Conservation (phyloP, 768 basidiomycete species). For the Amanita brunnescens region DNA sequence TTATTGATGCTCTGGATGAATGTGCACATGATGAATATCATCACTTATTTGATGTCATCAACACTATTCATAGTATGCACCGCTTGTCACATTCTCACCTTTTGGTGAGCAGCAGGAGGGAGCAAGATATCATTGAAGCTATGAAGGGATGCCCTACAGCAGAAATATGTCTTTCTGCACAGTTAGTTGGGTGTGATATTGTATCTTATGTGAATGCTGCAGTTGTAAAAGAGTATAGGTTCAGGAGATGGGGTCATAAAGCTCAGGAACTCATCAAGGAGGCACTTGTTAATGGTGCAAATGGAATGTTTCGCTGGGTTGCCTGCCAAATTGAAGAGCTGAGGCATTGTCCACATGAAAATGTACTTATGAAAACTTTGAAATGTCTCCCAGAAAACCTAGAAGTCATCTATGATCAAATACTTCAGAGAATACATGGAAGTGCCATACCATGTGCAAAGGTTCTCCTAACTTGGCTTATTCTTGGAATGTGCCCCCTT, state of each 20-base stretch:
- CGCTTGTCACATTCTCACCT: not conserved
- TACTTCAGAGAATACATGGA: not conserved
- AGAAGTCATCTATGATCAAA: constrained; percentile 1
- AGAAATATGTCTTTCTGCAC: not conserved
- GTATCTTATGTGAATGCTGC: not conserved
- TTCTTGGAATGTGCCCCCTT: not conserved
- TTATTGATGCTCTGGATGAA: constrained; percentile 7
- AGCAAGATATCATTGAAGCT: not conserved
- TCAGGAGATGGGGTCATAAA: not conserved
- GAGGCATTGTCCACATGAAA: not conserved
- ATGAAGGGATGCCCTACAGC: not conserved
- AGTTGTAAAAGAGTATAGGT: not conserved
- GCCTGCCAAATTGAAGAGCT: not conserved
- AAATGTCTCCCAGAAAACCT: not conserved
- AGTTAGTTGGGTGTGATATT: not conserved
- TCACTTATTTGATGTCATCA: not conserved
- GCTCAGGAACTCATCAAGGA: not conserved
- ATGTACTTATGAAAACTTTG: not conserved
- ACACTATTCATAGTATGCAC: not conserved
- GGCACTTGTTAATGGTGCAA: not conserved
- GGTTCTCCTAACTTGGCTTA: not conserved
- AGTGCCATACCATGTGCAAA: not conserved
- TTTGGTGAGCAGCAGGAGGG: constrained; percentile 1
- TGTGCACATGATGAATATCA: not conserved
- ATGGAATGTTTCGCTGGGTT: constrained; percentile 4